Conservation (phyloP, 805 yeast species). For the Wickerhamomyces xylosicus region DNA sequence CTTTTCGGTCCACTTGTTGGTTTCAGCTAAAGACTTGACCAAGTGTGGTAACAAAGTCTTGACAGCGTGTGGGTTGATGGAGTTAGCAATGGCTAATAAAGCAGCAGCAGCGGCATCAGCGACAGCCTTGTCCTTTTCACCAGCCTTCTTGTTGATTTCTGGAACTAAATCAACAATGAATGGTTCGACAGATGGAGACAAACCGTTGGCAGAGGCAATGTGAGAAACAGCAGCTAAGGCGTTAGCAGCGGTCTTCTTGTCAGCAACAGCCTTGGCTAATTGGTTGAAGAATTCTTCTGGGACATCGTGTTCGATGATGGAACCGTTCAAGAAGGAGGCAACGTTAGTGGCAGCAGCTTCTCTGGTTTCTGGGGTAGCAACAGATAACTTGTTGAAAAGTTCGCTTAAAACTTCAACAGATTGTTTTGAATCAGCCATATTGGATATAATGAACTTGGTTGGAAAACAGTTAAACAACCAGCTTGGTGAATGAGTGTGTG, state of each 20-base stretch:
- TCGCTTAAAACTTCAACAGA: slow-evolving; percentile 75
- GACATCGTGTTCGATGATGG: slow-evolving; percentile 96
- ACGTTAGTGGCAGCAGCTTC: slow-evolving; percentile 81
- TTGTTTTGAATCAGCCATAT: slow-evolving; percentile 37
- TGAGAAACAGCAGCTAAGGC: slow-evolving; percentile 78
- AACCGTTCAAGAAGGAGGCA: slow-evolving; percentile 89
- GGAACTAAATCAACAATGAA: slow-evolving; percentile 71
- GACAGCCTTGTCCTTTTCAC: slow-evolving; percentile 79
- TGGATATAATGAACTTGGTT: slow-evolving; percentile 1
- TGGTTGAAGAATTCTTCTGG: slow-evolving; percentile 80
- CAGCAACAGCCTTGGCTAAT: slow-evolving; percentile 63
- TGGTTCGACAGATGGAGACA: slow-evolving; percentile 94
- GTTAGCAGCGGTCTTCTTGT: slow-evolving; percentile 75
- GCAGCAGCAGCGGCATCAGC: slow-evolving; percentile 69
- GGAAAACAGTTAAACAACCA: neutral
- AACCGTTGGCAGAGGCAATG: slow-evolving; percentile 70
- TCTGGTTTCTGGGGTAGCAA: slow-evolving; percentile 79
- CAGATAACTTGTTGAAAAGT: slow-evolving; percentile 84
- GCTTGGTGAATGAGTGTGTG: neutral
- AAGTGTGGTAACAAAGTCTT: slow-evolving; percentile 82
- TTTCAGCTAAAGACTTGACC: slow-evolving; percentile 51
- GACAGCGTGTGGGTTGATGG: slow-evolving; percentile 88
- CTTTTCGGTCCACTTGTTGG: slow-evolving; percentile 98
- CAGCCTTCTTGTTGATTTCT: slow-evolving; percentile 66
- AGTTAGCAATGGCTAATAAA: slow-evolving; percentile 63